Percentiles rank a stretch among this genome's conserved stretches.
Evolutionary conservation across 2,329 filamentous ascomycete genomes (phyloP).

Genomic region (Elsinoe fawcettii): DNA sequence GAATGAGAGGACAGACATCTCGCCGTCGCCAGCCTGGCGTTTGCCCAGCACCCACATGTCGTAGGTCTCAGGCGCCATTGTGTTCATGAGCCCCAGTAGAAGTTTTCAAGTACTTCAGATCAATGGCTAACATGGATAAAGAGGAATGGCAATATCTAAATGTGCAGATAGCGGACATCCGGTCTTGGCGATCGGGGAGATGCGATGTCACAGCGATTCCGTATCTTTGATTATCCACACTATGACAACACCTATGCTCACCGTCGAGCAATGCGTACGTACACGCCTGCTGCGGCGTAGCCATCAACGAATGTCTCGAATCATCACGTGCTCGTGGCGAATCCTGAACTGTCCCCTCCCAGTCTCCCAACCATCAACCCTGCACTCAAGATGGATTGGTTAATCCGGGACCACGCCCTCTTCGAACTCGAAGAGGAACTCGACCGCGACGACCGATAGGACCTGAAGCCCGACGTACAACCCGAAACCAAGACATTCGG

Average conservation of each 20-base stretch:
- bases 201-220: not conserved
- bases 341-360: no score
- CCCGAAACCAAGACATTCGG: no score
- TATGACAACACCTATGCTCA: not conserved
- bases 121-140: not conserved
- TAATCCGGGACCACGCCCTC: no score
- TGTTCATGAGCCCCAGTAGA: not conserved
- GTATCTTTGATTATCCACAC: not conserved
- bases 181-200: not conserved
- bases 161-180: not conserved
- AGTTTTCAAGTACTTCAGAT: not conserved
- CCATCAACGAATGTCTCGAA: no score
- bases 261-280: not conserved
- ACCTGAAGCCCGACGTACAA: no score
- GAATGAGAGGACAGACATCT: constrained; percentile 35
- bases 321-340: no score
- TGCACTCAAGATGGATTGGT: no score
- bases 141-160: not conserved
- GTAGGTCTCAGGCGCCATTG: constrained; percentile 18
- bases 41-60: constrained; percentile 38
- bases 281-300: no score
- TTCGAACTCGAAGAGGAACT: no score
- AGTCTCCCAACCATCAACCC: no score
- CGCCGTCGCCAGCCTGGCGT: constrained; percentile 36
- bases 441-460: no score